Conservation (phyloP, 2,329 filamentous ascomycete species). For the Fusarium hainanense region DNA sequence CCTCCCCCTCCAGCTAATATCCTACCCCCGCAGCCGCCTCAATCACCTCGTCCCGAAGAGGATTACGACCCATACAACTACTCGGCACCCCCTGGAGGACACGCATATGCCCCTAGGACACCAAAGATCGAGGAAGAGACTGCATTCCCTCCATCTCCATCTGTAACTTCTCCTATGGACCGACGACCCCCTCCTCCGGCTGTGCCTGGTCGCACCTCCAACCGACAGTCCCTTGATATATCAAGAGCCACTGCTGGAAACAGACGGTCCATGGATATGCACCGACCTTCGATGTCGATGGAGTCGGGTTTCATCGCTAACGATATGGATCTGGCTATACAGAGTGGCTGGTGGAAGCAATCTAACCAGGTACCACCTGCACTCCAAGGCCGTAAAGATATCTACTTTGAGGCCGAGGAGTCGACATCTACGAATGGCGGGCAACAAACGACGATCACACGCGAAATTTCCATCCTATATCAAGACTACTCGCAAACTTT, state of each 20-base stretch:
- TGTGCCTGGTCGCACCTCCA: conserved; percentile 38
- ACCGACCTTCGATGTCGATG: conserved; percentile 76
- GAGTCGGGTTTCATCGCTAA: conserved; percentile 88
- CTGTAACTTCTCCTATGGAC: conserved; percentile 58
- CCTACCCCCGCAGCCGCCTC: conserved; percentile 64
- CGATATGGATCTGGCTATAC: conserved; percentile 81
- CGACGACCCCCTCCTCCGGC: conserved; percentile 58
- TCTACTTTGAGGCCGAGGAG: conserved; percentile 86
- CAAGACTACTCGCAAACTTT: conserved; percentile 97
- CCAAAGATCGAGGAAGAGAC: conserved; percentile 59
- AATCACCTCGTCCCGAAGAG: conserved; percentile 61
- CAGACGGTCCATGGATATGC: conserved; percentile 77
- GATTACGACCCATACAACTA: conserved; percentile 78
- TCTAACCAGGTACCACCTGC: conserved; percentile 81
- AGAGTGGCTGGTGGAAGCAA: conserved; percentile 88
- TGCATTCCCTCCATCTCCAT: conserved; percentile 61
- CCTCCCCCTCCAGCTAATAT: conserved; percentile 70
- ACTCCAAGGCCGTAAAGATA: conserved; percentile 84
- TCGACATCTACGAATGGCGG: conserved; percentile 75
- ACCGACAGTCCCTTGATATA: conserved; percentile 52
- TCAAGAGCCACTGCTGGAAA: conserved; percentile 55
- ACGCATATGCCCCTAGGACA: conserved; percentile 50
- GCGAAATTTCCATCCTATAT: conserved; percentile 88
- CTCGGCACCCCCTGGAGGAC: conserved; percentile 49
- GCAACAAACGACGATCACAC: conserved; percentile 77